phyloP scores from a whole-genome alignment of 805 yeast genomes.

The Sungouiozyma intestinalis region DNA sequence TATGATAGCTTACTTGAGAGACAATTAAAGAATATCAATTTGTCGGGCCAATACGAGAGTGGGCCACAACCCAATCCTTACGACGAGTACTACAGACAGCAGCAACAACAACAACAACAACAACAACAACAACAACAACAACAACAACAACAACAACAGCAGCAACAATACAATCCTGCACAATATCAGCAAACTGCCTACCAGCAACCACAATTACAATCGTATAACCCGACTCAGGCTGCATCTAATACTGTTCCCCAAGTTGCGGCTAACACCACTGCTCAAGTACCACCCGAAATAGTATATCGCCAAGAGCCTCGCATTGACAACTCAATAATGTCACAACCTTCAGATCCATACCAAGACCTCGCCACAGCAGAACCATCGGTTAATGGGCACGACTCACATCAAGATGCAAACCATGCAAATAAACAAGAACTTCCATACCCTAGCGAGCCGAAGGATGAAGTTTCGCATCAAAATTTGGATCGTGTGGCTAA shows the following conservation, averaged over 20 bases:
- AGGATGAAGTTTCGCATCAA: background rate
- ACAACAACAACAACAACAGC: constrained; percentile 7
- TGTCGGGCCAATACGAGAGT: constrained; percentile 23
- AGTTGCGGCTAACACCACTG: too few species aligned
- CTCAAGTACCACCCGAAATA: too few species aligned
- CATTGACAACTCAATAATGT: background rate
- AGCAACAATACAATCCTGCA: constrained; percentile 3
- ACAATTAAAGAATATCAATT: constrained; percentile 34
- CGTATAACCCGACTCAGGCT: too few species aligned
- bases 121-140: constrained; percentile 5
- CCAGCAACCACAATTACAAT: too few species aligned
- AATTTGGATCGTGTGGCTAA: constrained; percentile 1
- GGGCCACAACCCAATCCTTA: constrained; percentile 23
- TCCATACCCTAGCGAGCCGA: constrained; percentile 17
- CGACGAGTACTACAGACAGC: constrained; percentile 7
- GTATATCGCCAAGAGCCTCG: background rate
- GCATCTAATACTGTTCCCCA: too few species aligned
- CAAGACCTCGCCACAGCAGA: background rate
- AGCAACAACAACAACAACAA: constrained; percentile 2
- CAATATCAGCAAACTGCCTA: background rate
- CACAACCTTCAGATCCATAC: background rate
- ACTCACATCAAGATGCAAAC: constrained; percentile 2
- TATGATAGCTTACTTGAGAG: constrained; percentile 66
- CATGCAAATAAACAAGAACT: constrained; percentile 20
- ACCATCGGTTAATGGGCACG: background rate